Base-by-base conservation (phyloP, 441 rosid species). In the Pelargonium citronellum region DNA sequence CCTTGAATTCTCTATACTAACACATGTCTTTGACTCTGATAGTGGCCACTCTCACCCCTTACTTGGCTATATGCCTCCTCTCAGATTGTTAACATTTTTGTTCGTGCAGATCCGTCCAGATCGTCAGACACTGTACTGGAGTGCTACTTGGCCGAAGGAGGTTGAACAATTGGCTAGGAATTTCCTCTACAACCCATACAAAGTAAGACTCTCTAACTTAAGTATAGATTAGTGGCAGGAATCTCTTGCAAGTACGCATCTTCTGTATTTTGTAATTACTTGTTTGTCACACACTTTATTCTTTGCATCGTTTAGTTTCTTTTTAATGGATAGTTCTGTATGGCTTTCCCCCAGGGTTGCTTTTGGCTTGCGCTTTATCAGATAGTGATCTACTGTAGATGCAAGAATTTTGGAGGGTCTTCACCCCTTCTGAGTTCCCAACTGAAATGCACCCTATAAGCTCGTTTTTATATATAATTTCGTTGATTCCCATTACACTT, bases 131-230 rank as follows among this genome's bases (percentile, higher is more conserved):
- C 78, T 95, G 64, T 90, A 87, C 73, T 95, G 99, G 99, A 95
- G 99, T 82, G 99, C 99, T 69, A 95, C 97, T 69, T 95, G 99
- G 99, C 99, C 97, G 44, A 90, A 81, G 76, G 99, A 91, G 77
- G 97, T 95, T 82, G 97, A 89, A 78, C 75, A 84, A 74, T 83
- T 95, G 68, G 97, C 99, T 0, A 87, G 91, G 80, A 96, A 91
- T 79, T 95, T 95, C 78, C 78, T 95, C 70, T 81, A 83, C 51
- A 89, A 90, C 84, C 87, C 99, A 5, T 91, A 89, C 74, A 95
- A 91, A 55, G 61, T 55, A 15, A 15, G 61, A 55, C 15, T 55
- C 61, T 55, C 61, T 55, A 15, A 55, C 22, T 3, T 4, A 34
- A 34, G 39, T 34, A n/a, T n/a, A 13, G 20, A 51, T 51, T 12